Base-by-base conservation (phyloP, 2,329 filamentous ascomycete genomes). In the Fusarium xylarioides region DNA sequence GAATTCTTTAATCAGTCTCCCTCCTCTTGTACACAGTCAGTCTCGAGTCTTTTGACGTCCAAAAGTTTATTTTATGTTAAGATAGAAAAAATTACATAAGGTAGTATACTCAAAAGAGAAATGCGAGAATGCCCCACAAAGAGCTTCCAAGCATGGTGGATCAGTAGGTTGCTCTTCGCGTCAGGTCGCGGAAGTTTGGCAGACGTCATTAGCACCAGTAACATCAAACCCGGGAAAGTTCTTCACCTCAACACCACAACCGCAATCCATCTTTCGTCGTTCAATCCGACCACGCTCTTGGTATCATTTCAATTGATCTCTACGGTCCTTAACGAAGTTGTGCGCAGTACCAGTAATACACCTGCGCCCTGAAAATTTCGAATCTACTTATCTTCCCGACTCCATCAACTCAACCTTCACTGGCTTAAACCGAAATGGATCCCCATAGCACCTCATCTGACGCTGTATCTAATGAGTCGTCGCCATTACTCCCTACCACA, bases 401-500 rank as follows among this genome's bases (percentile, higher is more conserved):
- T 62, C 52, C 44, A 44, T 61, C 54, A 61, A 47, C 44, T 38
- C 54, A 62, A 74, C 52, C 50, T 63, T 63, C 58, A 57, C 63
- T 67, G 52, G 61, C 44, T 55, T 56, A 66, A 61, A 49, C 43
- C 61, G 47, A 68, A 50, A 78, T 79, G 78, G 79, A 79, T 56
- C 71, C 76, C 65, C 78, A 76, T 57, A 74, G 66, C 49, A 70
- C 66, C 46, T 55, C 68, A 35, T 61, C 60, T 44, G 64, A 74
- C 52, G 60, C 73, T 57, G 61, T 65, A 32, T 64, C 74, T 18
- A 73, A 72, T 75, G 82, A 84, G 74, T 78, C 78, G 58, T 81
- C 82, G 52, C 82, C 82, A 58, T 74, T 84, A 12, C 77, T 84
- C 11, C 74, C 75, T 35, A 78, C 78, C n/a, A 65, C 79, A 46